Evolutionary conservation across 208 protist species (phyloP).

Genomic region (Leishmania arabica): DNA sequence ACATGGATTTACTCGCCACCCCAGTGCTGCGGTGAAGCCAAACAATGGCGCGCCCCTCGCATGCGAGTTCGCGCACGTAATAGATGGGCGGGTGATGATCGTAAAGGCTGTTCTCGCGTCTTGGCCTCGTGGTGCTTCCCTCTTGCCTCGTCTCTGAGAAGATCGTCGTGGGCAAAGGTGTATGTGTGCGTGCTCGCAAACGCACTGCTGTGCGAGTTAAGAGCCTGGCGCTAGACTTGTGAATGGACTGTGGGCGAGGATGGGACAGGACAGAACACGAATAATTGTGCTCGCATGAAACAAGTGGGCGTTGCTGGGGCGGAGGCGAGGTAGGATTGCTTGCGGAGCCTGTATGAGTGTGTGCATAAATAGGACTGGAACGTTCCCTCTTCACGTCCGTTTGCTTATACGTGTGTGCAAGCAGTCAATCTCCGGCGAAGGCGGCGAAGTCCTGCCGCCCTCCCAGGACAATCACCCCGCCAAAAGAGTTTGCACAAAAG

Average conservation of each 20-base stretch:
- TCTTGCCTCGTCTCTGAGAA: background rate
- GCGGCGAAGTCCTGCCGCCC: background rate
- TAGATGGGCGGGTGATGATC: background rate
- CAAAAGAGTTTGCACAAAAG: background rate
- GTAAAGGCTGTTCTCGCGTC: background rate
- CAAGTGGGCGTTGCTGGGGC: background rate
- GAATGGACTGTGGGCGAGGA: background rate
- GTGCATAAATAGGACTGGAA: background rate
- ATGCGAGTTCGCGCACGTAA: background rate
- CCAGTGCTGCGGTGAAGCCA: slow-evolving; percentile 33
- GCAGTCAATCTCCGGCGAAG: background rate
- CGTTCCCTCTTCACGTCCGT: background rate
- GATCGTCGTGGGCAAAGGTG: too few species aligned
- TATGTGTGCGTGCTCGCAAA: background rate
- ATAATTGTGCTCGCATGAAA: background rate
- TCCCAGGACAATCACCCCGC: background rate
- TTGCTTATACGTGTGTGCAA: background rate
- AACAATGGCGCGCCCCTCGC: background rate
- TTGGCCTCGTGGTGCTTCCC: background rate
- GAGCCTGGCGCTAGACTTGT: background rate
- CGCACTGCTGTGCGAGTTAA: background rate
- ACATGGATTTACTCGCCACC: slow-evolving; percentile 39
- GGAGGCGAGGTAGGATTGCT: background rate
- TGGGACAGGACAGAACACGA: background rate
- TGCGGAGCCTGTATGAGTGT: background rate